phyloP scores from a whole-genome alignment of 2,329 filamentous ascomycete genomes.

The Alternaria sp. region DNA sequence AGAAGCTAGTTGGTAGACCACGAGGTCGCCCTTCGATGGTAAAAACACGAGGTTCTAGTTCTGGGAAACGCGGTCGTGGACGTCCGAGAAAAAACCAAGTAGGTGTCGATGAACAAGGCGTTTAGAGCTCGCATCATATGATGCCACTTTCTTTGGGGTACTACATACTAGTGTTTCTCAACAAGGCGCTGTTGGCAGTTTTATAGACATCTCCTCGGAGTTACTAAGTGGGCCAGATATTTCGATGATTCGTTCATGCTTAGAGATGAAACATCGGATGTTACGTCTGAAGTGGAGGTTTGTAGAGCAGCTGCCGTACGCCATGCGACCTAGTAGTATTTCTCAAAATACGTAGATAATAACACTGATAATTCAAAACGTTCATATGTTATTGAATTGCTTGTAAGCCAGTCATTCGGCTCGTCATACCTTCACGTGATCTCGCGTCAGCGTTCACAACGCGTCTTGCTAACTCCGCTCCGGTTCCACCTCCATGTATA shows the following conservation, averaged over 20 bases:
- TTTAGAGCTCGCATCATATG: neutral
- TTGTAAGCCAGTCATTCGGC: too few relatives aligned
- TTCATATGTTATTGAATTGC: neutral
- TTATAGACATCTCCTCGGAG: neutral
- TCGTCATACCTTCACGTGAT: conserved; percentile 14
- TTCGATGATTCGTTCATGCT: neutral
- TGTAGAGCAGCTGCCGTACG: neutral
- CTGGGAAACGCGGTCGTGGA: conserved; percentile 35
- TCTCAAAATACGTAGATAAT: neutral
- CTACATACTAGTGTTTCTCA: conserved; percentile 1
- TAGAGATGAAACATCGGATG: neutral
- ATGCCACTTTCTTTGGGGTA: neutral
- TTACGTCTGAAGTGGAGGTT: neutral
- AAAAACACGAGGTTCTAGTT: conserved; percentile 34
- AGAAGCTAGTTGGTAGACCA: conserved; percentile 31
- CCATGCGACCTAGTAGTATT: neutral
- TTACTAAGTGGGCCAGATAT: neutral
- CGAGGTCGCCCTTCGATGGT: conserved; percentile 33
- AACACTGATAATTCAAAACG: neutral
- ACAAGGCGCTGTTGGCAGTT: neutral
- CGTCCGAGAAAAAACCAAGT: conserved; percentile 40
- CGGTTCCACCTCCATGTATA: neutral
- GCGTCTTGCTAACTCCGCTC: conserved; percentile 7
- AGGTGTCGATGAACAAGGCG: neutral
- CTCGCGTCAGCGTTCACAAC: neutral